Evolutionary conservation across 2,329 filamentous ascomycete species (phyloP), one percentile per base, ranked within the genome.

Genomic region (Ophiostoma himal-ulmi): DNA sequence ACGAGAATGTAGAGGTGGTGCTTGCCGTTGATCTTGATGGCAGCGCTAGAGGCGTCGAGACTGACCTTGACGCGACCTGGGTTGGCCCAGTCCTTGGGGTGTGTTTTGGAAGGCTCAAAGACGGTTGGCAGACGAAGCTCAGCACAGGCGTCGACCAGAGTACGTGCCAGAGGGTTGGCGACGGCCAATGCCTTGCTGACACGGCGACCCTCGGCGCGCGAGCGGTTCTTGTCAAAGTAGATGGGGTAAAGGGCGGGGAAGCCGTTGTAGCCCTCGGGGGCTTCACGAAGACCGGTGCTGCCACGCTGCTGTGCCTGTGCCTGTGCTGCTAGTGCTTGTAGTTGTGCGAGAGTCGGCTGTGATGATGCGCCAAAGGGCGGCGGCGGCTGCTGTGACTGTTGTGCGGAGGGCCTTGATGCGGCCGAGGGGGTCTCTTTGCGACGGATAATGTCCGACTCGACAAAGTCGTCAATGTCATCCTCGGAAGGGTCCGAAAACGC

Each of bases 11-110:
- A 96, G 70, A 99, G 88, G 77, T 97, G 92, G 78, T 96, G 91
- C 82, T 98, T 93, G 80, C 84, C 88, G 79, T 88, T 90, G 70
- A 97, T 14, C 26, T 54, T 37, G 44, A 8, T 14, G 44, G 41
- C 78, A 77, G 85, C 70, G 13, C 72, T 64, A 26, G 57, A 70
- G 68, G 57, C 75, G 70, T 66, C 73, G 74, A 97, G 82, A 77
- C 89, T 82, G 68, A 98, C 88, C 75, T 92, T 89, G 73, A 98
- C 92, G 71, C 95, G 86, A 3, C 95, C 95, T 14, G 95, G 95
- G 82, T 99, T 99, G 70, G 91, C 90, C 95, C 95, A 99, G 83
- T 99, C 95, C 81, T 95, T 94, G 7, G 95, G 95, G 80, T 99
- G 95, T 72, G 89, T 86, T 83, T 97, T 97, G 77, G 91, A 91